Conservation (phyloP, 805 yeast genomes). For the Suhomyces prunicola region DNA sequence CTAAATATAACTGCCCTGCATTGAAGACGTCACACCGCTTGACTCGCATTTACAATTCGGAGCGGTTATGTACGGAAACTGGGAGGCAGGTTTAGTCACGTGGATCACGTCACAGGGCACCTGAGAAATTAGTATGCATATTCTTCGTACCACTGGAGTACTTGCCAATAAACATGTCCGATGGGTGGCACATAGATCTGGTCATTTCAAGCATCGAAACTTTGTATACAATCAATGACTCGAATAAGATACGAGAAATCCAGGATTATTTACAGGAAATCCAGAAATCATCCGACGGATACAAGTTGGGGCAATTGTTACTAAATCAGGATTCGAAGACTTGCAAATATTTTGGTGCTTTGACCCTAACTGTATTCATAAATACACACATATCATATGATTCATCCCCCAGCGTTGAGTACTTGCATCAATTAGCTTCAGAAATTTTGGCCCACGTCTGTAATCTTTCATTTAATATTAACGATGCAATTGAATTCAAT, state of each 20-base stretch:
- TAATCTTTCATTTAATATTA: constrained; percentile 2
- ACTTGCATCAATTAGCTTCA: background rate
- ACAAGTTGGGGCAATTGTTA: constrained; percentile 54
- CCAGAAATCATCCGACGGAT: constrained; percentile 58
- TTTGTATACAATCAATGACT: constrained; percentile 41
- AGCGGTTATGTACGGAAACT: background rate
- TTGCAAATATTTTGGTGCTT: constrained; percentile 76
- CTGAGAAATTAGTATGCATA: background rate
- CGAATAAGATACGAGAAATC: constrained; percentile 34
- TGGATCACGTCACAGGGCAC: background rate
- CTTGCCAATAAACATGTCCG: background rate
- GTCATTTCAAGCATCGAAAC: constrained; percentile 28
- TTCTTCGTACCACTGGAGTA: background rate
- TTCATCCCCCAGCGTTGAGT: background rate
- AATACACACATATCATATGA: constrained; percentile 21
- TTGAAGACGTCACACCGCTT: background rate
- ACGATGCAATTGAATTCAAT: constrained; percentile 2
- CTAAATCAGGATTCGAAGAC: constrained; percentile 41
- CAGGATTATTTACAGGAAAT: constrained; percentile 57
- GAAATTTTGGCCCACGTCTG: constrained; percentile 6
- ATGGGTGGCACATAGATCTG: constrained; percentile 5
- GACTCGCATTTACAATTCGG: background rate
- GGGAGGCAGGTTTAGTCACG: background rate
- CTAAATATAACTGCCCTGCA: background rate
- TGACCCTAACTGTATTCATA: constrained; percentile 67